Evolutionary conservation across 139 green algal species (phyloP).

Genomic region (Tetradesmus obliquus): DNA sequence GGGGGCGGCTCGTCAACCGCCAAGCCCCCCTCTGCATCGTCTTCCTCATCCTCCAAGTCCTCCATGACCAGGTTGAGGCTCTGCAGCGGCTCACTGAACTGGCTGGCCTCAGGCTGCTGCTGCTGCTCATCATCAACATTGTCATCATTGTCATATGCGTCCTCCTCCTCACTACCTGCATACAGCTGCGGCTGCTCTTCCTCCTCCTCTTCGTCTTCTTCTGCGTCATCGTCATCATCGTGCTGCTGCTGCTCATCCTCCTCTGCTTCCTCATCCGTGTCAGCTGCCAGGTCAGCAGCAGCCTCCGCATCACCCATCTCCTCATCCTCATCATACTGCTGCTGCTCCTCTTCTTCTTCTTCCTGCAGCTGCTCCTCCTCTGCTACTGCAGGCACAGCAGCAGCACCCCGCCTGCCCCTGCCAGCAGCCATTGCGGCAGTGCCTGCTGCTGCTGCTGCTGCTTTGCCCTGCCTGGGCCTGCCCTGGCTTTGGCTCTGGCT

Average conservation of each 20-base stretch:
- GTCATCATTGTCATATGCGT: not conserved
- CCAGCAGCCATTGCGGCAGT: not conserved
- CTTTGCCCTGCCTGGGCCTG: not conserved
- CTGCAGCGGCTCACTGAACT: slow-evolving; percentile 5
- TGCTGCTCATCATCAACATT: not conserved
- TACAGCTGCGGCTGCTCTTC: not conserved
- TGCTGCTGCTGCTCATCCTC: not conserved
- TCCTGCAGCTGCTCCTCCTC: not conserved
- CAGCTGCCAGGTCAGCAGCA: not conserved
- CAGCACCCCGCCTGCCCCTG: not conserved
- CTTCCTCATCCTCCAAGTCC: not conserved
- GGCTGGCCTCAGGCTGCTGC: not conserved
- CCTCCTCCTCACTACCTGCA: not conserved
- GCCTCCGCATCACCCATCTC: not conserved
- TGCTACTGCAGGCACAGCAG: not conserved
- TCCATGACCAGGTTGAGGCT: not conserved
- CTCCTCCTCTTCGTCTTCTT: not conserved
- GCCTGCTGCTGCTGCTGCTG: not conserved
- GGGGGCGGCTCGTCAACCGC: not conserved
- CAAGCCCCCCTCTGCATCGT: not conserved
- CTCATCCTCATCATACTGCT: not conserved
- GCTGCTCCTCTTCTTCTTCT: not conserved
- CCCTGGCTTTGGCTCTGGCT: slow-evolving; percentile 28
- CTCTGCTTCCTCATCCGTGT: not conserved
- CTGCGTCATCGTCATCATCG: not conserved